Percentiles rank a stretch among this genome's conserved stretches.
phyloP scores from a whole-genome alignment of 148 eudicot genomes.

The Rhododendron molle region DNA sequence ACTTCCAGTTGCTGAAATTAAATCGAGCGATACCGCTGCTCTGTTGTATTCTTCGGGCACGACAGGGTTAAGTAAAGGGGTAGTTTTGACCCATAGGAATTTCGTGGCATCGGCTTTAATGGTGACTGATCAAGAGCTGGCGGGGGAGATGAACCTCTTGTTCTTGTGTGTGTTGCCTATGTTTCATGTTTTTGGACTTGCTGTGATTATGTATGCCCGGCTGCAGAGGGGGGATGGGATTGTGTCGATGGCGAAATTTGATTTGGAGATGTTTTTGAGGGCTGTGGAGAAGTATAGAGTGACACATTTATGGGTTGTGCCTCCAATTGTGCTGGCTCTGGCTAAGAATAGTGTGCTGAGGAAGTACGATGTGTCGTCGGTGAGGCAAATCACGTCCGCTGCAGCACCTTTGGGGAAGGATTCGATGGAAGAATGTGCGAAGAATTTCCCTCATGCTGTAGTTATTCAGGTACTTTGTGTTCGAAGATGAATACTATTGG shows the following conservation, averaged over 20 bases:
- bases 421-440: constrained; percentile 61
- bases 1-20: constrained; percentile 22
- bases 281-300: constrained; percentile 50
- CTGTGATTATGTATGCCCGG: constrained; percentile 44
- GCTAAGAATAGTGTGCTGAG: constrained; percentile 47
- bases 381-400: constrained; percentile 64
- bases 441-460: constrained; percentile 42
- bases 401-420: constrained; percentile 80
- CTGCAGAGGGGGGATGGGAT: constrained; percentile 57
- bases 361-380: constrained; percentile 62
- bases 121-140: constrained; percentile 45
- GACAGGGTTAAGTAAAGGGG: constrained; percentile 71
- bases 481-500: neutral
- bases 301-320: constrained; percentile 68
- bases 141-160: constrained; percentile 45
- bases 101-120: constrained; percentile 51
- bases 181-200: constrained; percentile 78
- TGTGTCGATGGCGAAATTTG: constrained; percentile 52
- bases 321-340: constrained; percentile 64
- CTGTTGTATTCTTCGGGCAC: constrained; percentile 75
- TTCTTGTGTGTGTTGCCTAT: constrained; percentile 60
- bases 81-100: constrained; percentile 58
- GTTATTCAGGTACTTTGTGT: constrained; percentile 41
- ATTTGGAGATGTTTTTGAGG: constrained; percentile 57
- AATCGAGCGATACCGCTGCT: constrained; percentile 47